These are phyloP conservation scores for Corrigiola litoralis DNA, from an alignment of 179 eudicot species.

Conservation along the genomic window DNA sequence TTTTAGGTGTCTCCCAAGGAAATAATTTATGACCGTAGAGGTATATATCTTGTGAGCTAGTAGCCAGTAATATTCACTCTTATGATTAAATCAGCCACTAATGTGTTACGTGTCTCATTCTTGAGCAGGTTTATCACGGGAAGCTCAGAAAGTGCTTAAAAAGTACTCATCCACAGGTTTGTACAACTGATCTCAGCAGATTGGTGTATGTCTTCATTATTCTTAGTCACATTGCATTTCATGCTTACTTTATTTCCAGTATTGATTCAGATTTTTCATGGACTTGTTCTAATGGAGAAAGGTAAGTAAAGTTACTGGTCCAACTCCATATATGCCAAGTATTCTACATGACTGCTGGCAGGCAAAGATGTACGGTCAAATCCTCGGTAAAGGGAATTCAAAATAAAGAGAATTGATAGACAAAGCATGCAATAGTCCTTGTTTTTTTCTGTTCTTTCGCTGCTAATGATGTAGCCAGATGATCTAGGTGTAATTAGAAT, in stretches of 20 bases:
- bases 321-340: neutral
- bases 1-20: conserved; percentile 70
- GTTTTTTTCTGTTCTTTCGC: neutral
- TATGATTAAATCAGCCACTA: neutral
- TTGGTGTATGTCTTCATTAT: conserved; percentile 3
- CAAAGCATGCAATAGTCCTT: neutral
- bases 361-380: neutral
- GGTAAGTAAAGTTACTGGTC: neutral
- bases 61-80: neutral
- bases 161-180: conserved; percentile 73
- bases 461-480: neutral
- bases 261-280: neutral
- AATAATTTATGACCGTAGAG: conserved; percentile 71
- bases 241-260: neutral
- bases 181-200: conserved; percentile 5
- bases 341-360: neutral
- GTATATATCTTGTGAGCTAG: conserved; percentile 28
- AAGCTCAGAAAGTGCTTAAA: conserved; percentile 77
- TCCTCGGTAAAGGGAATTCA: neutral
- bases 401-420: too few species aligned
- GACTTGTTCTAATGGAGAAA: conserved; percentile 1
- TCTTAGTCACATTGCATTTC: neutral
- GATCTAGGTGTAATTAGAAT: neutral
- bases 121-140: conserved; percentile 70
- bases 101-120: neutral